Evolutionary conservation across 169 alveolate species (phyloP).

Genomic region (Plasmodium inui): DNA sequence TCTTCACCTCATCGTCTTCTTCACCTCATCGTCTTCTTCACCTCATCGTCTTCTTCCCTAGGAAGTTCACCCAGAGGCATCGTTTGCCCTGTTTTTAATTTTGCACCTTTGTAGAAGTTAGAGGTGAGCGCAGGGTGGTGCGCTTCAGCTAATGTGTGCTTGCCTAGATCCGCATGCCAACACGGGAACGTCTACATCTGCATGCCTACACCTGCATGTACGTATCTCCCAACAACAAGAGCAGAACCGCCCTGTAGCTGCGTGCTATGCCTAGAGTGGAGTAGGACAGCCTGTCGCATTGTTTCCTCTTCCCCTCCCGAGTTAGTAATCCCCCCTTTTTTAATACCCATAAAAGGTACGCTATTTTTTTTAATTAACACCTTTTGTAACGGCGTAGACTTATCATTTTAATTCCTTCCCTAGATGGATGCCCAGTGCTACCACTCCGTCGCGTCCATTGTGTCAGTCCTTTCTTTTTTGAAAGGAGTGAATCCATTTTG

Average conservation of each 20-base stretch:
- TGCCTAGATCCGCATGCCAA: not conserved
- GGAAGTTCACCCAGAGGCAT: not conserved
- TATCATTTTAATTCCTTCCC: not conserved
- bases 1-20: too few relatives aligned
- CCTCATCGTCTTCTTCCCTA: not conserved
- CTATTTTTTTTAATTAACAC: not conserved
- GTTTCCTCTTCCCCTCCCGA: not conserved
- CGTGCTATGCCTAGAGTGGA: not conserved
- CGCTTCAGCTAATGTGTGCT: not conserved
- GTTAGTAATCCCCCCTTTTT: not conserved
- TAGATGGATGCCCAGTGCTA: not conserved
- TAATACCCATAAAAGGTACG: not conserved
- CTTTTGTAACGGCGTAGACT: not conserved
- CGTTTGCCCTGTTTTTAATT: not conserved
- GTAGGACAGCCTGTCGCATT: not conserved
- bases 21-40: not conserved
- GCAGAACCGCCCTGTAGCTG: not conserved
- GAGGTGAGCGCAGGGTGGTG: not conserved
- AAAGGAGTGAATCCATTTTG: not conserved
- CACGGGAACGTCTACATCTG: not conserved
- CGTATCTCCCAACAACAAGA: not conserved
- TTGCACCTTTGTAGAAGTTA: not conserved
- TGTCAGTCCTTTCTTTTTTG: too few relatives aligned
- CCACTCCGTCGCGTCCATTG: not conserved
- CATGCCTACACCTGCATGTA: not conserved